phyloP scores from a whole-genome alignment of 139 green algal species.

The Chlamydomonas applanata region DNA sequence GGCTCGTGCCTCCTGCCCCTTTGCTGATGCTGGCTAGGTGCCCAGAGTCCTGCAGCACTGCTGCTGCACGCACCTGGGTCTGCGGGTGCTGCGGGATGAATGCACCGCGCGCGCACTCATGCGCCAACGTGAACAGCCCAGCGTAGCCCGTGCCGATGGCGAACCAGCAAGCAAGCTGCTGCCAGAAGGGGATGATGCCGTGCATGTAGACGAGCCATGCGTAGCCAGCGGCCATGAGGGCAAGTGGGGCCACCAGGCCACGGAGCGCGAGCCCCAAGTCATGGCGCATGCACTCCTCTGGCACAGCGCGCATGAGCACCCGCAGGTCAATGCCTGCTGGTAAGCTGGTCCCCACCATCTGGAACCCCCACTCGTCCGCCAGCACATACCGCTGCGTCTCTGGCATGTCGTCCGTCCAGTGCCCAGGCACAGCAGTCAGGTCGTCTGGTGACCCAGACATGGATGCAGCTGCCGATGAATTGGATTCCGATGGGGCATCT shows the following conservation, averaged over 20 bases:
- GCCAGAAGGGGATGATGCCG: constrained; percentile 42
- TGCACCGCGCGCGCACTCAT: constrained; percentile 36
- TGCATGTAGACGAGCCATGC: constrained; percentile 45
- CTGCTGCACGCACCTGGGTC: constrained; percentile 24
- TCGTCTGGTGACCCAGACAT: no score
- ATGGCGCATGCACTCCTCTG: neutral
- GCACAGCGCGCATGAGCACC: constrained; percentile 6
- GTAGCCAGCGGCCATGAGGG: constrained; percentile 42
- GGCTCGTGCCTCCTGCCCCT: no score
- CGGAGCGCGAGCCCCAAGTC: neutral
- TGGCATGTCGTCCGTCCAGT: constrained; percentile 13
- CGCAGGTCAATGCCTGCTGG: constrained; percentile 13
- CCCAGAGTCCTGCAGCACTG: no score
- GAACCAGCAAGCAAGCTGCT: constrained; percentile 31
- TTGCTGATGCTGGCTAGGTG: no score
- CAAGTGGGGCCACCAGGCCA: constrained; percentile 20
- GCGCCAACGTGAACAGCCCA: constrained; percentile 51
- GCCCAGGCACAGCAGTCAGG: no score
- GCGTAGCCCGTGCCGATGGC: constrained; percentile 53
- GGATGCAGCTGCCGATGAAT: no score
- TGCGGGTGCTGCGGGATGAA: constrained; percentile 27
- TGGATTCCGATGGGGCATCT: no score
- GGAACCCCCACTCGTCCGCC: constrained; percentile 39
- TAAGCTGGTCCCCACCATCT: constrained; percentile 20
- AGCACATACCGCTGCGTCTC: constrained; percentile 25